These are phyloP conservation scores for Chaetomium cochliodes DNA, from an alignment of 495 filamentous ascomycete genomes.

Conservation along the genomic window DNA sequence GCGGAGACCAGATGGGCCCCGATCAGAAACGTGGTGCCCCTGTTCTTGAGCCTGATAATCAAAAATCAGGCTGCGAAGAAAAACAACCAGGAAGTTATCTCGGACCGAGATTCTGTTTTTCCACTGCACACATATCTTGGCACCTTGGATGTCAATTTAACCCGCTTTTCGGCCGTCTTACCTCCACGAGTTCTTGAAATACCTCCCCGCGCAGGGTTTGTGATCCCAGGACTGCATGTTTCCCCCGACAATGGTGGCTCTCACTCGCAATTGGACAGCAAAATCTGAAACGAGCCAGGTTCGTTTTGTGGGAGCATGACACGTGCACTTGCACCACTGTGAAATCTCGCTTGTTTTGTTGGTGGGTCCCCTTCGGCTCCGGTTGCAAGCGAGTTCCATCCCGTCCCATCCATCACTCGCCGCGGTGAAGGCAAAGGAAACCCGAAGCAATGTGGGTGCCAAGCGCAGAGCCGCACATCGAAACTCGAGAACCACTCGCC, in stretches of 20 bases:
- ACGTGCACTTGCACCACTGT: slow-evolving; percentile 16
- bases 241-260: neutral
- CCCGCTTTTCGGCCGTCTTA: slow-evolving; percentile 11
- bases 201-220: neutral
- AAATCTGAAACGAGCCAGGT: slow-evolving; percentile 25
- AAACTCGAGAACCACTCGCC: neutral
- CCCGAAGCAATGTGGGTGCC: slow-evolving; percentile 16
- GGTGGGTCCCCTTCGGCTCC: neutral
- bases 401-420: slow-evolving; percentile 8
- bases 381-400: neutral
- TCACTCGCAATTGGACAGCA: neutral
- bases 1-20: too few species aligned
- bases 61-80: too few species aligned
- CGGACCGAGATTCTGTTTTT: slow-evolving; percentile 8
- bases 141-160: slow-evolving; percentile 1
- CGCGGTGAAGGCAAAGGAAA: neutral
- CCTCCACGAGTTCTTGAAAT: neutral
- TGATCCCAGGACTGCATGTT: neutral
- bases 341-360: slow-evolving; percentile 21
- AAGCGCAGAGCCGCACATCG: slow-evolving; percentile 28
- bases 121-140: too few species aligned
- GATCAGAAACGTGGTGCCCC: too few species aligned
- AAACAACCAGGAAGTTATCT: neutral
- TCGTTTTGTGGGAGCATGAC: slow-evolving; percentile 7
- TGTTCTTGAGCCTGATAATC: too few species aligned